A percentile compares a stretch with the other conserved stretches of the same genome.
Evolutionary conservation across 805 yeast species (phyloP).

Genomic region (Kazachstania kunashirensis): DNA sequence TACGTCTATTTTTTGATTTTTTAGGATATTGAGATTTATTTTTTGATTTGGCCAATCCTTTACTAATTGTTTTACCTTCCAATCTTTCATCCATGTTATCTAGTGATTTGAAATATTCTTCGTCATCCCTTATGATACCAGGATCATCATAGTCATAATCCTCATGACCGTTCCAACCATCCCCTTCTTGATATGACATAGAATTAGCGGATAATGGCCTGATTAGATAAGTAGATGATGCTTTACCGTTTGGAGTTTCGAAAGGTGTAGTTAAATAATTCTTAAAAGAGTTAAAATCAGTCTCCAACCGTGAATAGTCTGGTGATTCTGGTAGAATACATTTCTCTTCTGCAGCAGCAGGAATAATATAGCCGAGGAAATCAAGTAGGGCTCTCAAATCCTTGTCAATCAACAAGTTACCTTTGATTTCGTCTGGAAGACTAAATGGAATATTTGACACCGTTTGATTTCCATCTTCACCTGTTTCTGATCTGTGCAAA

Average conservation of each 20-base stretch:
- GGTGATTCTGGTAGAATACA: slow-evolving; percentile 15
- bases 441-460: slow-evolving; percentile 6
- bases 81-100: slow-evolving; percentile 7
- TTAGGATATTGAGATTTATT: slow-evolving; percentile 4
- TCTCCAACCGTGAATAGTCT: slow-evolving; percentile 10
- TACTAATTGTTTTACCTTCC: slow-evolving; percentile 7
- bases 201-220: slow-evolving; percentile 8
- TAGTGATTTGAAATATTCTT: slow-evolving; percentile 23
- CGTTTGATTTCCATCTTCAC: neutral
- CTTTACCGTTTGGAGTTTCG: slow-evolving; percentile 21
- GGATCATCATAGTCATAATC: slow-evolving; percentile 17
- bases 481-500: neutral
- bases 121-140: slow-evolving; percentile 15
- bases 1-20: slow-evolving; percentile 3
- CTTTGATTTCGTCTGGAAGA: slow-evolving; percentile 2
- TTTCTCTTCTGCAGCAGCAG: slow-evolving; percentile 9
- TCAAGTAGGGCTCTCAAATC: slow-evolving; percentile 24
- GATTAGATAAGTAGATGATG: slow-evolving; percentile 22
- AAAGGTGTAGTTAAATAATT: slow-evolving; percentile 21
- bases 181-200: slow-evolving; percentile 7
- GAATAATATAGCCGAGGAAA: slow-evolving; percentile 18
- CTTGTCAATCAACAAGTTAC: slow-evolving; percentile 15
- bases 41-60: slow-evolving; percentile 22
- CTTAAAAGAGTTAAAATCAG: slow-evolving; percentile 9
- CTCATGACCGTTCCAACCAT: slow-evolving; percentile 18